Evolutionary conservation across 2,329 filamentous ascomycete species (phyloP).

Genomic region (Cercospora sp.): DNA sequence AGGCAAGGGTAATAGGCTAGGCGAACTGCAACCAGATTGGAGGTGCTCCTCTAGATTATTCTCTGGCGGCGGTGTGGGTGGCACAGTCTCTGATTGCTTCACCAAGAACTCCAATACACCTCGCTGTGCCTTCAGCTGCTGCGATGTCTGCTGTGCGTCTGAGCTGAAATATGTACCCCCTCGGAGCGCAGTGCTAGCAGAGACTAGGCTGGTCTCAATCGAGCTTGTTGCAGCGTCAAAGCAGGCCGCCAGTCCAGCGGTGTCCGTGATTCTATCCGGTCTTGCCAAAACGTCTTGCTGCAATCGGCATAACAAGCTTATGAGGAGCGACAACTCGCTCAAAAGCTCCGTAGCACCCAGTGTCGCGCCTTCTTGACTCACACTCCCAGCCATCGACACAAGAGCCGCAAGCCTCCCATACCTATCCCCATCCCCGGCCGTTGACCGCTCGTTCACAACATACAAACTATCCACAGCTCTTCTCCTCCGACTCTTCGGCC

Average conservation of each 20-base stretch:
- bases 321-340: slow-evolving; percentile 26
- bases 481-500: slow-evolving; percentile 6
- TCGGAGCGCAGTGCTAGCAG: background rate
- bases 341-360: slow-evolving; percentile 9
- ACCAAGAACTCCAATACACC: slow-evolving; percentile 27
- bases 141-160: slow-evolving; percentile 13
- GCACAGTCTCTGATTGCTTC: background rate
- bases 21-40: background rate
- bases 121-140: slow-evolving; percentile 29
- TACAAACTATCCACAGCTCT: slow-evolving; percentile 19
- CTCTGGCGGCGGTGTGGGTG: slow-evolving; percentile 27
- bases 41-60: background rate
- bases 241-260: slow-evolving; percentile 8
- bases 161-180: background rate
- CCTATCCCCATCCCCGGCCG: background rate
- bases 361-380: background rate
- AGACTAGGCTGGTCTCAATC: slow-evolving; percentile 11
- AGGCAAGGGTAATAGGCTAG: background rate
- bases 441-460: background rate
- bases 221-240: slow-evolving; percentile 20
- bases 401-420: slow-evolving; percentile 1
- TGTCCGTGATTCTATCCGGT: background rate
- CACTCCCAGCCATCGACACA: slow-evolving; percentile 3
- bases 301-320: slow-evolving; percentile 25
- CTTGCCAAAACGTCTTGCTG: slow-evolving; percentile 21